Evolutionary conservation across 2,329 filamentous ascomycete species (phyloP).

Genomic region (Claviceps monticola): DNA sequence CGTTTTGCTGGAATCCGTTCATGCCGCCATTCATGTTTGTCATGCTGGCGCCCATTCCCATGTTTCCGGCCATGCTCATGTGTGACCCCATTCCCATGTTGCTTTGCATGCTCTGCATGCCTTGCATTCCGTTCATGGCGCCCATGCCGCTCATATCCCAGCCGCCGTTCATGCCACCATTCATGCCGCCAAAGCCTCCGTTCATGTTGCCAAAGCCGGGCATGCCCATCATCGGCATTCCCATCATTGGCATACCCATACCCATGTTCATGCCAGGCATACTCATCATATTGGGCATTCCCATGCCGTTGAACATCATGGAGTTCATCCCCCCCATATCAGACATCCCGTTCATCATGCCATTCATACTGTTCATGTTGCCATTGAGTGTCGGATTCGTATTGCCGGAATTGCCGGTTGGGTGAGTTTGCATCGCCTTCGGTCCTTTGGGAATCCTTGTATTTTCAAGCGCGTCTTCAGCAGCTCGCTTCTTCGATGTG

Average conservation of each 20-base stretch:
- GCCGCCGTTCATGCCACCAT: constrained; percentile 12
- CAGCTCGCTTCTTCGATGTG: constrained; percentile 63
- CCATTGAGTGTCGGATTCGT: constrained; percentile 27
- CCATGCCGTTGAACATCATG: constrained; percentile 12
- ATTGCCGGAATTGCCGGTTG: constrained; percentile 20
- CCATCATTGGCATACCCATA: constrained; percentile 18
- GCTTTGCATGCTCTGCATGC: constrained; percentile 9
- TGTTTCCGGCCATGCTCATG: constrained; percentile 9
- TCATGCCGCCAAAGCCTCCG: constrained; percentile 15
- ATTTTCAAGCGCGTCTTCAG: constrained; percentile 56
- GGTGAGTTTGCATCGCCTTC: constrained; percentile 48
- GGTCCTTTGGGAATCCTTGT: constrained; percentile 51
- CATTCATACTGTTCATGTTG: constrained; percentile 21
- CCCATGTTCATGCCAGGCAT: constrained; percentile 15
- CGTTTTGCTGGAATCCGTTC: constrained; percentile 21
- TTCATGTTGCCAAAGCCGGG: constrained; percentile 7
- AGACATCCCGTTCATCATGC: constrained; percentile 28
- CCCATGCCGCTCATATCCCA: constrained; percentile 23
- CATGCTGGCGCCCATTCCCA: constrained; percentile 4
- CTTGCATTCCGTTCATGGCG: constrained; percentile 13
- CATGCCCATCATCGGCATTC: constrained; percentile 15
- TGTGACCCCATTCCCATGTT: constrained; percentile 13
- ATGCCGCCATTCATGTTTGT: constrained; percentile 8
- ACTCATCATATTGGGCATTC: constrained; percentile 21
- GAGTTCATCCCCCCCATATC: constrained; percentile 26